A percentile compares a stretch with the other conserved stretches of the same genome.
Evolutionary conservation across 176 grass and related monocot species (phyloP).

Genomic region (Aegilops sharonensis): DNA sequence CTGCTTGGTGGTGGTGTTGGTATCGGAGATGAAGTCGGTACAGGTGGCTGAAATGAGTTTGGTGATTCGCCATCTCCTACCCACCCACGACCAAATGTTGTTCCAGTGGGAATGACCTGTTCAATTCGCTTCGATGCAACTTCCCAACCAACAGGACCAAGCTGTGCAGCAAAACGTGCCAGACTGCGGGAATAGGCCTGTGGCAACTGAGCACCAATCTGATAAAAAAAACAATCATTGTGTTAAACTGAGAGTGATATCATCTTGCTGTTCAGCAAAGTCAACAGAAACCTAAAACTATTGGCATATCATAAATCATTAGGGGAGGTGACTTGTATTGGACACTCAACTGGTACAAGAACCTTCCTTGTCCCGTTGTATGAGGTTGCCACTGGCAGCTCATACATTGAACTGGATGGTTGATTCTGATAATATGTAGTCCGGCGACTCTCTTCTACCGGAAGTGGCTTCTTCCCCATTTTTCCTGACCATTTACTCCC

Average conservation of each 20-base stretch:
- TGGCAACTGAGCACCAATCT: slow-evolving; percentile 76
- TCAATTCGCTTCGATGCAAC: slow-evolving; percentile 67
- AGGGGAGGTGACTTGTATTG: slow-evolving; percentile 13
- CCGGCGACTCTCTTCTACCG: slow-evolving; percentile 70
- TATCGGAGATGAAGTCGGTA: slow-evolving; percentile 28
- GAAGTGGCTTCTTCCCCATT: slow-evolving; percentile 54
- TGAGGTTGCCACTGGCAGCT: slow-evolving; percentile 49
- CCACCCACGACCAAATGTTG: slow-evolving; percentile 74
- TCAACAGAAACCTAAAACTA: slow-evolving; percentile 1
- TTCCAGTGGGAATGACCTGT: slow-evolving; percentile 50
- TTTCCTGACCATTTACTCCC: slow-evolving; percentile 45
- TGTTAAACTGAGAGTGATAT: slow-evolving; percentile 19
- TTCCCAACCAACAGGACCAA: slow-evolving; percentile 72
- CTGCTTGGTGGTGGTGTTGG: slow-evolving; percentile 13
- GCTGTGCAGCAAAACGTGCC: slow-evolving; percentile 70
- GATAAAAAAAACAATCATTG: slow-evolving; percentile 40
- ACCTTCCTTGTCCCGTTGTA: slow-evolving; percentile 64
- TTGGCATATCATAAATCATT: not conserved
- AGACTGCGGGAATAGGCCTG: slow-evolving; percentile 69
- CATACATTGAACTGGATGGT: slow-evolving; percentile 47
- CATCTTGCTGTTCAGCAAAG: slow-evolving; percentile 10
- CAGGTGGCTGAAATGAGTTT: slow-evolving; percentile 31
- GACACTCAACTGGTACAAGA: slow-evolving; percentile 70
- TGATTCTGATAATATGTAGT: slow-evolving; percentile 68
- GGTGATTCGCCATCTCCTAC: slow-evolving; percentile 64